Evolutionary conservation across 768 basidiomycete species (phyloP).

Genomic region (Leccinum fibrillosum): DNA sequence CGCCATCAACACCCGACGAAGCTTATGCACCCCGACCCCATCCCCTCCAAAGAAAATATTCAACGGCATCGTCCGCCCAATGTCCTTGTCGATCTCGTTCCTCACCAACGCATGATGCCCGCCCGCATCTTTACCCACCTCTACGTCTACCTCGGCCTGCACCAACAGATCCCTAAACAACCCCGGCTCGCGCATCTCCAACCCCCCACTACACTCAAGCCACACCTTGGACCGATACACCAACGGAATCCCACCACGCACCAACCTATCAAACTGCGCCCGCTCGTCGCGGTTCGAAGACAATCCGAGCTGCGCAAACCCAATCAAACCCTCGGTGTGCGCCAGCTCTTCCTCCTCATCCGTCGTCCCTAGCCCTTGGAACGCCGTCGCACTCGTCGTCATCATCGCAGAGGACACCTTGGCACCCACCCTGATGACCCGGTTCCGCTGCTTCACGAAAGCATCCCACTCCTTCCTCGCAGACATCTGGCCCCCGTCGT

Average conservation of each 20-base stretch:
- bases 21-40: constrained; percentile 89
- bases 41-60: constrained; percentile 98
- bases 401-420: constrained; percentile 19
- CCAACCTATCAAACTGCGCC: constrained; percentile 73
- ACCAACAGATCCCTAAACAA: constrained; percentile 82
- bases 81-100: constrained; percentile 95
- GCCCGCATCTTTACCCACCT: not conserved
- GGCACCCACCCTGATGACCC: constrained; percentile 33
- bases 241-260: constrained; percentile 86
- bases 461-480: constrained; percentile 84
- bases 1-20: constrained; percentile 84
- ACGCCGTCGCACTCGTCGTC: constrained; percentile 49
- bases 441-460: constrained; percentile 71
- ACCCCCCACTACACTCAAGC: constrained; percentile 90
- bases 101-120: constrained; percentile 44
- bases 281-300: constrained; percentile 69
- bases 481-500: constrained; percentile 70
- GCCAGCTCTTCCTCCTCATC: constrained; percentile 70
- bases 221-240: constrained; percentile 85
- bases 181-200: constrained; percentile 91
- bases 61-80: constrained; percentile 85
- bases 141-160: constrained; percentile 41
- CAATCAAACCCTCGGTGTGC: constrained; percentile 84
- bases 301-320: constrained; percentile 84
- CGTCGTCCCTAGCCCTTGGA: constrained; percentile 64